Conservation (phyloP, 2,329 filamentous ascomycete genomes). For the Colletotrichum sp. region DNA sequence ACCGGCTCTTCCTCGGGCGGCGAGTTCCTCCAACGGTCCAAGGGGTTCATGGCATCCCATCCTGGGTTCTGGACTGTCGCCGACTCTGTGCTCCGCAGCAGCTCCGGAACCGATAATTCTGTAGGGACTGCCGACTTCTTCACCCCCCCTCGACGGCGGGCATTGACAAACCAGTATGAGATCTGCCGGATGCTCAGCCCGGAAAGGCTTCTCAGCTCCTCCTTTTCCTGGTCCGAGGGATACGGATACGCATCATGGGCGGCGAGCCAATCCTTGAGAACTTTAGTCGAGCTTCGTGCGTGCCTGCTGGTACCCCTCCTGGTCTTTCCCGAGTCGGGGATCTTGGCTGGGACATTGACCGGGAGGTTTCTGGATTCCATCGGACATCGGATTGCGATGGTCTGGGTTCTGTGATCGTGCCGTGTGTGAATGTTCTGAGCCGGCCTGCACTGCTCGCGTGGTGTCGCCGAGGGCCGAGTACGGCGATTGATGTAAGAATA, state of each 20-base stretch:
- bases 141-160: not conserved
- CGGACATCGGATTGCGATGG: not conserved
- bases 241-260: not conserved
- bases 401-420: too few species aligned
- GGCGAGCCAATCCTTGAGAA: not conserved
- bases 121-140: fast-evolving
- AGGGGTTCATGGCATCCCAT: not conserved
- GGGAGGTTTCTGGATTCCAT: not conserved
- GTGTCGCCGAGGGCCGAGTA: too few species aligned
- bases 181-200: not conserved
- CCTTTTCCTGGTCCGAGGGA: not conserved
- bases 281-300: not conserved
- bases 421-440: too few species aligned
- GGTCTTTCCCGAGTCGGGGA: too few species aligned
- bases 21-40: not conserved
- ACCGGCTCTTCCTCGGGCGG: not conserved
- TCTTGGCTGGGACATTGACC: too few species aligned
- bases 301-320: too few species aligned
- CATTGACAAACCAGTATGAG: not conserved
- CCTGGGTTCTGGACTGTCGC: not conserved
- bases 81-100: not conserved
- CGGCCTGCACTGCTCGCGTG: too few species aligned
- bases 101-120: not conserved
- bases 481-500: too few species aligned
- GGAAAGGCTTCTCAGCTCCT: not conserved